Base-by-base conservation (phyloP, 257 asterid genomes). In the Plantago major region DNA sequence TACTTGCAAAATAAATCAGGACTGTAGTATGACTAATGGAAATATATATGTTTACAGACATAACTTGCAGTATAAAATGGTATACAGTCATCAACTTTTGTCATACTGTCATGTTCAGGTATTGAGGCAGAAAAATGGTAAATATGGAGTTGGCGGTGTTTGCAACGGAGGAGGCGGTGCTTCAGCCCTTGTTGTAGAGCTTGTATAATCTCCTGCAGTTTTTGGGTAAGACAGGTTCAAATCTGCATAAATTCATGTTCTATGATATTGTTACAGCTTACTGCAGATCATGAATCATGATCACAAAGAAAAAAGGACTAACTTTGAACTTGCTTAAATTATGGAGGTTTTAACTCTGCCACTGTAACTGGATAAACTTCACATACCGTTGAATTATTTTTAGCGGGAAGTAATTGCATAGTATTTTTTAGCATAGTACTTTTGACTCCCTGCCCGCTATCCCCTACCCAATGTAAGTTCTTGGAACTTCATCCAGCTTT, bases 121-220 rank as follows among this genome's bases (percentile, higher is more conserved):
- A 58, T 63, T 92, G 83, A 92, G 46, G 81, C 84, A 86, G 78
- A 88, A 83, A 79, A 82, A 83, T 8, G 96, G 89, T 9, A 89
- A 86, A 78, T 74, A 76, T 38, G 98, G 98, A 33, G 97, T 87
- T 51, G 89, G 84, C 52, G 97, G 95, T 58, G 89, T 89, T 68
- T 92, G 98, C 87, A 92, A 92, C 22, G 98, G 98, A 38, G 98
- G 98, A 55, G 98, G 98, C 42, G 98, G 98, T 44, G 98, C 98
- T 66, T 92, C 98, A 7, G 92, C 98, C 64, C 89, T 92, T 5
- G 97, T 89, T 48, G 54, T 92, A 16, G 95, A 92, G 73, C 93
- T 89, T 26, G 59, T 82, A 68, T 89, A 83, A 79, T 73, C 66
- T 70, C 64, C 50, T 47, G 46, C 42, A 10, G 9, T 47, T 55